Evolutionary conservation across 495 filamentous ascomycete species (phyloP).

Genomic region (Penicillium egyptiacum): DNA sequence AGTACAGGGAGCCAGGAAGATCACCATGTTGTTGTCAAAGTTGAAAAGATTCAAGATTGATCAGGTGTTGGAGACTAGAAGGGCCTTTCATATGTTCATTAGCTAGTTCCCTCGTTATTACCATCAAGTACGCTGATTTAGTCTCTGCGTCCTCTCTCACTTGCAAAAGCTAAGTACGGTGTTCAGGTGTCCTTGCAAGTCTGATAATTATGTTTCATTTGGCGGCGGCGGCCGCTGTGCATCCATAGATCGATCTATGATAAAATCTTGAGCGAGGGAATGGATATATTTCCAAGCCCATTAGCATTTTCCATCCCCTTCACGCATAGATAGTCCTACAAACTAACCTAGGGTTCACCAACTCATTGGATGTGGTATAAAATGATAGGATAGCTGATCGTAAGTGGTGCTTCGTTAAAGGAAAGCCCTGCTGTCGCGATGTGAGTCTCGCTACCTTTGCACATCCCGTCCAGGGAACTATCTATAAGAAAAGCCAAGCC

Average conservation of each 20-base stretch:
- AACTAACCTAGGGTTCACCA: too few relatives aligned
- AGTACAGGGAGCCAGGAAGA: background rate
- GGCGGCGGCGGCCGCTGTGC: background rate
- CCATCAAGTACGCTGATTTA: background rate
- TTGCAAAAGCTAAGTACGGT: background rate
- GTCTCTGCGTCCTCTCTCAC: background rate
- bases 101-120: background rate
- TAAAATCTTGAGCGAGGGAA: background rate
- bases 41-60: slow-evolving; percentile 1
- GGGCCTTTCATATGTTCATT: background rate
- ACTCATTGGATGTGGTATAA: background rate
- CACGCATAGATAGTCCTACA: background rate
- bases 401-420: background rate
- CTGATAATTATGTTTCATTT: background rate
- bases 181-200: background rate
- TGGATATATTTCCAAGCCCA: background rate
- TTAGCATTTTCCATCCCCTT: background rate
- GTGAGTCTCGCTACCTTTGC: background rate
- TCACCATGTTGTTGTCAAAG: background rate
- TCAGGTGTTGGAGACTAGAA: background rate
- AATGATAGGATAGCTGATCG: background rate
- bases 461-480: background rate
- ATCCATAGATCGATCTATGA: background rate
- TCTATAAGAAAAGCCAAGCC: background rate
- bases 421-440: background rate